phyloP scores from a whole-genome alignment of 176 grass and related monocot species.

The Bolboschoenus planiculmis region DNA sequence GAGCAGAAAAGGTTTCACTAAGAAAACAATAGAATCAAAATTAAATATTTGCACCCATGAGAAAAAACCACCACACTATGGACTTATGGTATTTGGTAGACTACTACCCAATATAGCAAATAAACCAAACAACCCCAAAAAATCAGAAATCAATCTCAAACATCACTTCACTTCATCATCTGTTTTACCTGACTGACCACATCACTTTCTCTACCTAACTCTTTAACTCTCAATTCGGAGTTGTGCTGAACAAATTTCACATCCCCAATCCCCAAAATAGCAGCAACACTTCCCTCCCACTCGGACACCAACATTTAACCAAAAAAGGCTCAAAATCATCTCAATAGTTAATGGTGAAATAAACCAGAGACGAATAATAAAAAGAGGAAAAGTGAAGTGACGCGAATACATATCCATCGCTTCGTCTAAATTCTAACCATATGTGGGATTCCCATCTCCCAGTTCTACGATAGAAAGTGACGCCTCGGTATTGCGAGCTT shows the following conservation, averaged over 20 bases:
- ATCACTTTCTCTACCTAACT: background rate
- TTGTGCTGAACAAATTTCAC: no score
- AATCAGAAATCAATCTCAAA: background rate
- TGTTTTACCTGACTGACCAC: background rate
- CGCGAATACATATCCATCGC: background rate
- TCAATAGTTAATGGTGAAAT: no score
- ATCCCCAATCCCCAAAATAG: no score
- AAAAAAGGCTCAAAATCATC: no score
- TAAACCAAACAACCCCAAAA: no score
- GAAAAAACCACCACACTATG: background rate
- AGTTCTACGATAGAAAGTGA: slow-evolving; percentile 95
- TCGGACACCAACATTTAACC: no score
- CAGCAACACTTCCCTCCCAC: no score
- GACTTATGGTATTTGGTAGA: no score
- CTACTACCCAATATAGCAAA: background rate
- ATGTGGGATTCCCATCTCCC: slow-evolving; percentile 99
- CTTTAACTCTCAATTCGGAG: background rate
- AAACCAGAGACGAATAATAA: no score
- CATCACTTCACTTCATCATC: background rate
- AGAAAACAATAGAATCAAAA: background rate
- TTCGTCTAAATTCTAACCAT: slow-evolving; percentile 37
- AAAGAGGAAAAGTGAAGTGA: background rate
- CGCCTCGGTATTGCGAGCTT: slow-evolving; percentile 93
- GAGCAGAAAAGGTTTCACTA: background rate
- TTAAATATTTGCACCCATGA: background rate